Evolutionary conservation across 768 basidiomycete genomes (phyloP).

Genomic region (Naganishia randhawae): DNA sequence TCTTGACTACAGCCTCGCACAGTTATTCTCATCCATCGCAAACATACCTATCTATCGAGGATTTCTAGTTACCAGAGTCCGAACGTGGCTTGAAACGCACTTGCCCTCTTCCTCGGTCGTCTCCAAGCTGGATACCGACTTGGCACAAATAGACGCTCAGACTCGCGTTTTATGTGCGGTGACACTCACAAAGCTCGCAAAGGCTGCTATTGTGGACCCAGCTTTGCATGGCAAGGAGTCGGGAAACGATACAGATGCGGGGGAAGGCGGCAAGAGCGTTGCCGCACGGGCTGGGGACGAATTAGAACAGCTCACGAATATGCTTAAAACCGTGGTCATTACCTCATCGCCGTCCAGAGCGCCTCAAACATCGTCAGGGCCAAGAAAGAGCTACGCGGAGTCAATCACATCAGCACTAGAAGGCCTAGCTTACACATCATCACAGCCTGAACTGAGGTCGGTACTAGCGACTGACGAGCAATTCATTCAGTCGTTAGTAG

Average conservation of each 20-base stretch:
- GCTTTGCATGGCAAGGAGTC: neutral
- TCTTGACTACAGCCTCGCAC: conserved; percentile 12
- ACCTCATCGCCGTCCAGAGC: neutral
- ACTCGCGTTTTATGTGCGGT: neutral
- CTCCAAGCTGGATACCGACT: neutral
- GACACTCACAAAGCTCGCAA: conserved; percentile 16
- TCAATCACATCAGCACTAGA: conserved; percentile 22
- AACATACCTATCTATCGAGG: conserved; percentile 22
- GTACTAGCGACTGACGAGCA: conserved; percentile 1
- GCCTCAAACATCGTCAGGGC: neutral
- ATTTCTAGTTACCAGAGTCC: neutral
- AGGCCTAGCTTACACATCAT: conserved; percentile 29
- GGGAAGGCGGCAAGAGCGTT: neutral
- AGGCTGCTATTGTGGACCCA: conserved; percentile 7
- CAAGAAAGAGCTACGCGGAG: neutral
- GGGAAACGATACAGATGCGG: neutral
- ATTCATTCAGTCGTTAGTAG: conserved; percentile 37
- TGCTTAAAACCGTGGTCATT: conserved; percentile 23
- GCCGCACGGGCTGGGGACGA: neutral
- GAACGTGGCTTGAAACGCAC: conserved; percentile 14
- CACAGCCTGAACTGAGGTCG: conserved; percentile 23
- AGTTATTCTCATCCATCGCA: conserved; percentile 8
- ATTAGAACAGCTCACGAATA: conserved; percentile 15
- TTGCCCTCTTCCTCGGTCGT: neutral
- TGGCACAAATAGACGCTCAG: neutral